These are phyloP conservation scores for Chalciporus pseudorubinellus DNA, from an alignment of 768 basidiomycete genomes.

Conservation along the genomic window DNA sequence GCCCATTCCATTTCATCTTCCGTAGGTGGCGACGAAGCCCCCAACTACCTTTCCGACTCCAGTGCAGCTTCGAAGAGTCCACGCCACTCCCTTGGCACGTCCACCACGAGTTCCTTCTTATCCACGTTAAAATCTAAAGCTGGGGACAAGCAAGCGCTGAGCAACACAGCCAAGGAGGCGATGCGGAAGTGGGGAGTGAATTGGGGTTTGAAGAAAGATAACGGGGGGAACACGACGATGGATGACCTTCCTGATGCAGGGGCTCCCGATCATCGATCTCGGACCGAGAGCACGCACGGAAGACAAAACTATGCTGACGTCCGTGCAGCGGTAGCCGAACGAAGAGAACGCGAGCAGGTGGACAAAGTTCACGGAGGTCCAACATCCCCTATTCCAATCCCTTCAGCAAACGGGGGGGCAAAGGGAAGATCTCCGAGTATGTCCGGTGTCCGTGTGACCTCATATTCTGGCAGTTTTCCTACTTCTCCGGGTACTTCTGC, in stretches of 20 bases:
- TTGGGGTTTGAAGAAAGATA: conserved; percentile 68
- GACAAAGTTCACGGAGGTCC: conserved; percentile 13
- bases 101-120: conserved; percentile 63
- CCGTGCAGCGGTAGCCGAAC: conserved; percentile 70
- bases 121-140: conserved; percentile 76
- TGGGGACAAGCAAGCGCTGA: conserved; percentile 80
- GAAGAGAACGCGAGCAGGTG: conserved; percentile 47
- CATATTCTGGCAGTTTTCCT: conserved; percentile 24
- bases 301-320: conserved; percentile 71
- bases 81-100: conserved; percentile 40
- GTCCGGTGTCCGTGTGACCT: conserved; percentile 24
- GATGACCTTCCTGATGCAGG: conserved; percentile 47
- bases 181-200: conserved; percentile 92
- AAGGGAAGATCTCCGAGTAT: conserved; percentile 26
- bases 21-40: conserved; percentile 23
- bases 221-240: conserved; percentile 21
- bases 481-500: conserved; percentile 22
- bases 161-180: conserved; percentile 81
- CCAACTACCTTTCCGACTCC: conserved; percentile 35
- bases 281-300: conserved; percentile 39
- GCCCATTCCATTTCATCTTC: conserved; percentile 38
- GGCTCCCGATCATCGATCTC: conserved; percentile 35
- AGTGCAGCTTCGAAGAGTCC: conserved; percentile 32
- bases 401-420: conserved; percentile 22
- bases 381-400: conserved; percentile 37